Evolutionary conservation across 139 green algal species (phyloP).

Genomic region (Nannochloris sp.): DNA sequence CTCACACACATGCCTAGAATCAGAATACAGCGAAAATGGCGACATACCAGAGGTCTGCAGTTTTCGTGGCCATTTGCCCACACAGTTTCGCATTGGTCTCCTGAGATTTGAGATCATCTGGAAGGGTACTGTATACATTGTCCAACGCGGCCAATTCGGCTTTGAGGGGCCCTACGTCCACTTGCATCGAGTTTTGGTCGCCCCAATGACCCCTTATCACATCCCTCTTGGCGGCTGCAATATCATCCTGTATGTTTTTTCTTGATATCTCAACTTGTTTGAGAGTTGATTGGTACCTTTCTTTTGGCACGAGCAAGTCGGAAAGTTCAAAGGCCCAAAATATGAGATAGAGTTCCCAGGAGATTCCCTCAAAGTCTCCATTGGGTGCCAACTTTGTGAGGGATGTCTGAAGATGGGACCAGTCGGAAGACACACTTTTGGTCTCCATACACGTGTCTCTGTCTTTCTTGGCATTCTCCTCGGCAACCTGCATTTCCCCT

Average conservation of each 20-base stretch:
- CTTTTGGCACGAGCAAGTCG: constrained; percentile 54
- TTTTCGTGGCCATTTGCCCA: constrained; percentile 14
- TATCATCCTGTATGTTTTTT: constrained; percentile 6
- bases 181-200: neutral
- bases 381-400: constrained; percentile 15
- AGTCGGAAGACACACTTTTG: constrained; percentile 8
- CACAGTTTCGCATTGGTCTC: constrained; percentile 20
- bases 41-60: neutral
- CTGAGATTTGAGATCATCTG: constrained; percentile 38
- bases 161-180: neutral
- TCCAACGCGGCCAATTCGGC: neutral
- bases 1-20: neutral
- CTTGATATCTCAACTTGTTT: constrained; percentile 19
- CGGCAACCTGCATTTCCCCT: neutral
- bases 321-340: constrained; percentile 67
- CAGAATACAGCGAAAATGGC: neutral
- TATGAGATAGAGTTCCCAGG: constrained; percentile 49
- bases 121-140: constrained; percentile 14
- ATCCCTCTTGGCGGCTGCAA: constrained; percentile 3
- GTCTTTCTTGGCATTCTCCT: constrained; percentile 10
- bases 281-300: constrained; percentile 28
- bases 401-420: constrained; percentile 17
- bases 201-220: neutral
- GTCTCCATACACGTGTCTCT: neutral
- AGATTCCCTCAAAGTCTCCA: constrained; percentile 35